Conservation (phyloP, 2,329 filamentous ascomycete genomes). For the Monilinia fructicola region DNA sequence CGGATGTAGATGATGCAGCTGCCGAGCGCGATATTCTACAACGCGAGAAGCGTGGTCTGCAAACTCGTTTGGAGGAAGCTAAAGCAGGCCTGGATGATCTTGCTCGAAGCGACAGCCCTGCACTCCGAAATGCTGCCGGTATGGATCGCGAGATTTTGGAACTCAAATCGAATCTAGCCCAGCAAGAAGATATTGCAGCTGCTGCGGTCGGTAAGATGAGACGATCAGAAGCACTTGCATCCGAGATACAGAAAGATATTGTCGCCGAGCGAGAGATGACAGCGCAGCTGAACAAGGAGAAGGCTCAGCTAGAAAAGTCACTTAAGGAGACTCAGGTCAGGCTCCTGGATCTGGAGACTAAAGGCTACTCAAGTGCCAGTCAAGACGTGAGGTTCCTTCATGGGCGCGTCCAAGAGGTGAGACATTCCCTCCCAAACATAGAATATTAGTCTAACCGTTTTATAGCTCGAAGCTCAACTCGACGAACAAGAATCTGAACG, state of each 20-base stretch:
- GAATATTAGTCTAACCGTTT: constrained; percentile 32
- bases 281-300: constrained; percentile 82
- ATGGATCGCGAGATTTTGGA: constrained; percentile 88
- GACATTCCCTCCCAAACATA: constrained; percentile 36
- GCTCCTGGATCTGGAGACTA: constrained; percentile 92
- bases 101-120: constrained; percentile 78
- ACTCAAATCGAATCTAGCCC: constrained; percentile 82
- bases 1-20: constrained; percentile 79
- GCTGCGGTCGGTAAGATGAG: constrained; percentile 98
- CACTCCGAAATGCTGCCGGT: constrained; percentile 83
- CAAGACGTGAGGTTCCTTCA: constrained; percentile 95
- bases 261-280: constrained; percentile 79
- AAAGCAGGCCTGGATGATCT: constrained; percentile 87
- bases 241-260: constrained; percentile 92
- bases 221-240: constrained; percentile 79
- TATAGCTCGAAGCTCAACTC: constrained; percentile 80
- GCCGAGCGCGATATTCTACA: constrained; percentile 81
- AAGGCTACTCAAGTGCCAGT: constrained; percentile 91
- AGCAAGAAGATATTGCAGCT: constrained; percentile 88
- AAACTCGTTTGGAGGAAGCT: constrained; percentile 81
- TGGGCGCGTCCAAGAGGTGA: constrained; percentile 91
- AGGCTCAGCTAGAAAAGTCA: constrained; percentile 83
- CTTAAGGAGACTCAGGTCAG: constrained; percentile 87
- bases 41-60: constrained; percentile 87
- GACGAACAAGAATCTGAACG: constrained; percentile 79